Conservation (phyloP, 2,329 filamentous ascomycete genomes). For the Alternaria sp. region DNA sequence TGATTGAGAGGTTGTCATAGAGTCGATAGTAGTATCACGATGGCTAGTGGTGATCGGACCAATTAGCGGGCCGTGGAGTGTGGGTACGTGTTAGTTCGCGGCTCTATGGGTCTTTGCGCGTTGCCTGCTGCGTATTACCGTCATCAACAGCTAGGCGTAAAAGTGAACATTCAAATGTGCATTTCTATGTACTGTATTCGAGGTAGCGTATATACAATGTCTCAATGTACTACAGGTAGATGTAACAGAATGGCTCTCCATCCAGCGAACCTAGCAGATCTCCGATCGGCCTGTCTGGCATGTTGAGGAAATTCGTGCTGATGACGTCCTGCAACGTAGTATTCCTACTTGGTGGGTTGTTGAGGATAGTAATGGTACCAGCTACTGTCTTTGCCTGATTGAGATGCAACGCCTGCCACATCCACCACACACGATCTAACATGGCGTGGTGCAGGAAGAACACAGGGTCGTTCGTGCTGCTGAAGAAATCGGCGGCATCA, state of each 20-base stretch:
- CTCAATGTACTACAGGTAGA: conserved; percentile 44
- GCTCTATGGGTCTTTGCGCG: not conserved
- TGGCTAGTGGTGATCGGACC: not conserved
- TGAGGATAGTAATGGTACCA: conserved; percentile 54
- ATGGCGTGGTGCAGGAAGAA: conserved; percentile 59
- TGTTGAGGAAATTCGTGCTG: conserved; percentile 48
- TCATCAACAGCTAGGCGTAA: not conserved
- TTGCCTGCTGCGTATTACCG: not conserved
- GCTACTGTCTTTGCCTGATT: conserved; percentile 22
- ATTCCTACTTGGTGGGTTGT: conserved; percentile 51
- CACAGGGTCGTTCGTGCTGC: conserved; percentile 54
- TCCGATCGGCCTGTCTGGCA: conserved; percentile 40
- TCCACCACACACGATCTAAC: conserved; percentile 58
- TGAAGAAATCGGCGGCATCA: conserved; percentile 53
- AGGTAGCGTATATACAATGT: not conserved
- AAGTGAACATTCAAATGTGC: not conserved
- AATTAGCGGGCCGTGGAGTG: not conserved
- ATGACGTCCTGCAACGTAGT: conserved; percentile 56
- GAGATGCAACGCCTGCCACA: conserved; percentile 53
- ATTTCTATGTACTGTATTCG: not conserved
- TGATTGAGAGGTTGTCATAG: not conserved
- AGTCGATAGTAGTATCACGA: not conserved
- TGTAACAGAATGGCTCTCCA: conserved; percentile 56
- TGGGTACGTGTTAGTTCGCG: not conserved
- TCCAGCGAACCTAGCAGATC: conserved; percentile 52